These are phyloP conservation scores for Penicillium parvum DNA, from an alignment of 495 filamentous ascomycete species.

Conservation along the genomic window DNA sequence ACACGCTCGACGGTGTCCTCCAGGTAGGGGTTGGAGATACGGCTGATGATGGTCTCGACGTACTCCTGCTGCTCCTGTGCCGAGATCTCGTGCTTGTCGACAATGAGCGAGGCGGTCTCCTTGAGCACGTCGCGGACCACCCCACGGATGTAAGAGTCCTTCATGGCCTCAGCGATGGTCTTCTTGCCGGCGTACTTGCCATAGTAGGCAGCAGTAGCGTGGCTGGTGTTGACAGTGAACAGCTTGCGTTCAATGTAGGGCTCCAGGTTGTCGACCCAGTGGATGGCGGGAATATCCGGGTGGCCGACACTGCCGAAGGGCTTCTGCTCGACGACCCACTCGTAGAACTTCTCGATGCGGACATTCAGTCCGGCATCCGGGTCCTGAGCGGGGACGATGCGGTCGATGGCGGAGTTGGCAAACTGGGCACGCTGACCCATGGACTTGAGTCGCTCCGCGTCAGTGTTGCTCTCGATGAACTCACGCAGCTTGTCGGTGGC, in stretches of 20 bases:
- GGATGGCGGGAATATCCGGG: slow-evolving; percentile 78
- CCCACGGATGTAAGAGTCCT: slow-evolving; percentile 61
- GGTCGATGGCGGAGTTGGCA: slow-evolving; percentile 96
- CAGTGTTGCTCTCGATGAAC: slow-evolving; percentile 74
- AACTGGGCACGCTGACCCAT: slow-evolving; percentile 68
- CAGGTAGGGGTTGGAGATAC: slow-evolving; percentile 92
- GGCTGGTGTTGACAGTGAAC: slow-evolving; percentile 97
- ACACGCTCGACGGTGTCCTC: slow-evolving; percentile 93
- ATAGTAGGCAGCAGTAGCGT: slow-evolving; percentile 96
- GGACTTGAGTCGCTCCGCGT: slow-evolving; percentile 51
- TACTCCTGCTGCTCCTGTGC: slow-evolving; percentile 78
- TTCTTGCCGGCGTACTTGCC: slow-evolving; percentile 77
- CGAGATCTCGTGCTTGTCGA: slow-evolving; percentile 77
- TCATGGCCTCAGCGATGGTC: slow-evolving; percentile 81
- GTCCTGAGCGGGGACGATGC: slow-evolving; percentile 88
- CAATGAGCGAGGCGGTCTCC: slow-evolving; percentile 81
- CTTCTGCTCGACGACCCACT: slow-evolving; percentile 89
- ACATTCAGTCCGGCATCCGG: slow-evolving; percentile 78
- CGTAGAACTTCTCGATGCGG: slow-evolving; percentile 94
- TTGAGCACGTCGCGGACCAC: slow-evolving; percentile 70
- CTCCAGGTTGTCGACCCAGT: slow-evolving; percentile 84
- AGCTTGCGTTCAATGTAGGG: slow-evolving; percentile 99
- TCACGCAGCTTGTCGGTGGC: slow-evolving; percentile 80
- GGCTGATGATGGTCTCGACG: slow-evolving; percentile 83
- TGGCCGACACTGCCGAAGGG: slow-evolving; percentile 65